Percentiles rank a stretch among this genome's conserved stretches.
phyloP scores from a whole-genome alignment of 2,329 filamentous ascomycete species.

The Calonectria multiphialidica region DNA sequence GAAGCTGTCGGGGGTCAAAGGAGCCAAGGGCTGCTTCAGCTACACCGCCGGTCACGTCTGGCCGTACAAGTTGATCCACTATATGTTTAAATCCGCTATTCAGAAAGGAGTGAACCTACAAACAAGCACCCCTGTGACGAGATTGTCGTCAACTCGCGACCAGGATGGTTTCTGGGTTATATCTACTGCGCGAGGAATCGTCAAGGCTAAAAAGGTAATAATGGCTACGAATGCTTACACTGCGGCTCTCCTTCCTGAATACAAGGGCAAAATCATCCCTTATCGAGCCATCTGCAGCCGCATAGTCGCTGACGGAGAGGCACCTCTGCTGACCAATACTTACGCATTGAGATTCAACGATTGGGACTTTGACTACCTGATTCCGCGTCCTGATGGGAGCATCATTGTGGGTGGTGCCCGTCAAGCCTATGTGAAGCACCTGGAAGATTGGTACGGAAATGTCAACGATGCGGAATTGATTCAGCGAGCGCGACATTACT shows the following conservation, averaged over 20 bases:
- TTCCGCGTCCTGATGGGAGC: conserved; percentile 11
- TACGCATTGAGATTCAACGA: conserved; percentile 1
- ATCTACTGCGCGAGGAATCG: conserved; percentile 21
- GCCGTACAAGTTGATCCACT: conserved; percentile 48
- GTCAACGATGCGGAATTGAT: conserved; percentile 8
- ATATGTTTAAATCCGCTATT: conserved; percentile 38
- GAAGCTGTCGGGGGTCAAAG: conserved; percentile 50
- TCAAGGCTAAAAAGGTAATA: conserved; percentile 38
- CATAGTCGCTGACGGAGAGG: conserved; percentile 10
- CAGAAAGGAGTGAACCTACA: conserved; percentile 43
- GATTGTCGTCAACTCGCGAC: conserved; percentile 10
- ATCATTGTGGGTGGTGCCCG: conserved; percentile 23
- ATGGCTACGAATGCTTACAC: conserved; percentile 47
- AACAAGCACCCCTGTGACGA: conserved; percentile 39
- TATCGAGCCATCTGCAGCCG: conserved; percentile 35
- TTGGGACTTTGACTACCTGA: conserved; percentile 15
- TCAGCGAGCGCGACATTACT: not conserved
- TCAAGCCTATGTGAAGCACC: not conserved
- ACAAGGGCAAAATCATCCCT: conserved; percentile 27
- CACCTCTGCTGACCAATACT: not conserved
- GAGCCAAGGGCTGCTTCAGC: conserved; percentile 48
- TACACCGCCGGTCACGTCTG: conserved; percentile 46
- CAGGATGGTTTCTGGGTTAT: conserved; percentile 27
- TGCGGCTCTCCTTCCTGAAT: conserved; percentile 36
- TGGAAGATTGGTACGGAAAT: conserved; percentile 14